Percentiles rank a stretch among this genome's conserved stretches.
phyloP scores from a whole-genome alignment of 306 rosid species.

The Hylodesmum podocarpum region DNA sequence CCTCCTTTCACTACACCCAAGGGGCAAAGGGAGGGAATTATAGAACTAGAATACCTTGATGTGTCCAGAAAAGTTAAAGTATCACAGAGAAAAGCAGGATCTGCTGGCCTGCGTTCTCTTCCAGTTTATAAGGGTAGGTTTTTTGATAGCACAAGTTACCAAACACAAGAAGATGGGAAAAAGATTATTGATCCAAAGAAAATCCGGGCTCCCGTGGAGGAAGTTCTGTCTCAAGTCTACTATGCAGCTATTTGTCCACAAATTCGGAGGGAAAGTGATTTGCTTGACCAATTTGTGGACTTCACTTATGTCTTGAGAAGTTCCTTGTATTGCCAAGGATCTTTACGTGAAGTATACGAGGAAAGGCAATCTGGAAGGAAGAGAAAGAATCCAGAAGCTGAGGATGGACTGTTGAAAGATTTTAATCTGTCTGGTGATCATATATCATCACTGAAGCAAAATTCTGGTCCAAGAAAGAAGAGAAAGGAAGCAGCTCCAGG shows the following conservation, averaged over 20 bases:
- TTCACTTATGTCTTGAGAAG: conserved; percentile 55
- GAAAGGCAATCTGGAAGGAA: conserved; percentile 43
- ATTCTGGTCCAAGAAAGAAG: conserved; percentile 35
- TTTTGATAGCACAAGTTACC: conserved; percentile 34
- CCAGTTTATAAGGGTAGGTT: conserved; percentile 20
- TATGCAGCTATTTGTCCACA: conserved; percentile 49
- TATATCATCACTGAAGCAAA: conserved; percentile 8
- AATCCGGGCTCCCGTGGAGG: conserved; percentile 37
- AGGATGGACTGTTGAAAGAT: conserved; percentile 27
- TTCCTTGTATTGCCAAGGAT: conserved; percentile 53
- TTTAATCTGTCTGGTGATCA: conserved; percentile 18
- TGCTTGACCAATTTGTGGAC: conserved; percentile 38
- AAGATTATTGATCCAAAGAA: conserved; percentile 44
- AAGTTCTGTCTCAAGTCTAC: conserved; percentile 49
- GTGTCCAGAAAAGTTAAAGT: conserved; percentile 24
- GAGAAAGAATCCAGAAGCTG: conserved; percentile 53
- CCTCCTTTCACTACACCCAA: conserved; percentile 70
- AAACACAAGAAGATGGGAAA: conserved; percentile 26
- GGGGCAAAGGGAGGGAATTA: conserved; percentile 36
- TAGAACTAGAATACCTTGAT: conserved; percentile 28
- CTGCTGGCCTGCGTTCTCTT: conserved; percentile 31
- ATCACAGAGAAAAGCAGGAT: conserved; percentile 2
- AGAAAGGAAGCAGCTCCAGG: conserved; percentile 27
- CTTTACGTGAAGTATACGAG: conserved; percentile 36
- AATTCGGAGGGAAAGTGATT: conserved; percentile 23